Percentiles rank a stretch among this genome's conserved stretches.
phyloP scores from a whole-genome alignment of 441 rosid genomes.

The Kokia cookei region DNA sequence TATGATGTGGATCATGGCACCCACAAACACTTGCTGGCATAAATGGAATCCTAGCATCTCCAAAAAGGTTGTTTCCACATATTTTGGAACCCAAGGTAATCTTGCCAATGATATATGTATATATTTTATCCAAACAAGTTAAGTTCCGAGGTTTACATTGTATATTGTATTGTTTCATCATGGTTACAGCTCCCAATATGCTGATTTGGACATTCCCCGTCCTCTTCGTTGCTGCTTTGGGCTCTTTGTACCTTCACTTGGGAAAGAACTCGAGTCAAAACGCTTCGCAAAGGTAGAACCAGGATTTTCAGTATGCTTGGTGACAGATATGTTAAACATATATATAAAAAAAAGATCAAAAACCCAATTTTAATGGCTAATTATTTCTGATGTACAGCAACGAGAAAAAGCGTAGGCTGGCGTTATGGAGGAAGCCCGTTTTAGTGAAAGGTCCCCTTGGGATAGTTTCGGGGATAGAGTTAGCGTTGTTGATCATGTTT shows the following conservation, averaged over 20 bases:
- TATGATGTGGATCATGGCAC: conserved; percentile 47
- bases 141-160: background rate
- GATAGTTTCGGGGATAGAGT: conserved; percentile 49
- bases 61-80: conserved; percentile 14
- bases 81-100: conserved; percentile 6
- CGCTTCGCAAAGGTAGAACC: conserved; percentile 15
- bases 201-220: conserved; percentile 52
- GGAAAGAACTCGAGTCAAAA: conserved; percentile 15
- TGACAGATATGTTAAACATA: background rate
- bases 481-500: conserved; percentile 47
- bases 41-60: conserved; percentile 11
- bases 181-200: conserved; percentile 31
- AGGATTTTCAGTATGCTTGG: background rate
- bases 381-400: conserved; percentile 1
- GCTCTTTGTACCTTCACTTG: conserved; percentile 49
- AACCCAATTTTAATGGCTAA: background rate
- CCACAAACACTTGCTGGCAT: conserved; percentile 18
- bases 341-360: background rate
- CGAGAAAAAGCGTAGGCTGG: conserved; percentile 10
- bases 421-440: conserved; percentile 39
- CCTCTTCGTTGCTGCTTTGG: conserved; percentile 39
- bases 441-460: conserved; percentile 63
- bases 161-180: background rate
- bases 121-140: background rate
- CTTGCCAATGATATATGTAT: background rate